These are phyloP conservation scores for Xylaria sp. DNA, from an alignment of 2,329 filamentous ascomycete species.

Conservation along the genomic window DNA sequence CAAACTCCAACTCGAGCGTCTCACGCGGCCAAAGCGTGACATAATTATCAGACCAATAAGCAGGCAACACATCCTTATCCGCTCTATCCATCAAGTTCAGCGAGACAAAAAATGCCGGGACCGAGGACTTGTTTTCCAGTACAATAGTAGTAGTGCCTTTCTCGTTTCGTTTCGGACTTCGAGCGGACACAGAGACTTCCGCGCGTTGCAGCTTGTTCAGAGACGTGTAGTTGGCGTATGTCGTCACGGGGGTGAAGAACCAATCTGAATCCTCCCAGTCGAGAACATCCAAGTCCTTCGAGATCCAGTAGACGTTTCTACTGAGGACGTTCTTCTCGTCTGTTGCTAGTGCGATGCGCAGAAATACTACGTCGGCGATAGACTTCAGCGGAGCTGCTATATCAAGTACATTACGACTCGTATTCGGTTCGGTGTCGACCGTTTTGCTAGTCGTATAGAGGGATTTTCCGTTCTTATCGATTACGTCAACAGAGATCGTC, in stretches of 20 bases:
- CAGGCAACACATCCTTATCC: conserved; percentile 60
- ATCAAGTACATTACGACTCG: conserved; percentile 52
- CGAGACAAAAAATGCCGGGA: conserved; percentile 69
- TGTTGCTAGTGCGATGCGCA: conserved; percentile 61
- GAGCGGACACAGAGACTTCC: conserved; percentile 49
- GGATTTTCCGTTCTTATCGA: conserved; percentile 59
- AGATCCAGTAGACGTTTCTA: conserved; percentile 71
- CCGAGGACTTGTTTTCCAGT: conserved; percentile 62
- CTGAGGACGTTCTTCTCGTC: conserved; percentile 54
- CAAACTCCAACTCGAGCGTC: conserved; percentile 55
- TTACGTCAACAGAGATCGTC: conserved; percentile 60
- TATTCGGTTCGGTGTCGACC: conserved; percentile 57
- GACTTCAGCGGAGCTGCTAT: conserved; percentile 50
- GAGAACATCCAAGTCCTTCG: conserved; percentile 58
- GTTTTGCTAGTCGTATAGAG: conserved; percentile 52
- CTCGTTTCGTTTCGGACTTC: conserved; percentile 10
- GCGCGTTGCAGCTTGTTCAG: conserved; percentile 56
- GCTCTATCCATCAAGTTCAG: conserved; percentile 60
- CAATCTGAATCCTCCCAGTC: conserved; percentile 68
- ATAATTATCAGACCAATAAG: conserved; percentile 72
- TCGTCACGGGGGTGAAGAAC: conserved; percentile 67
- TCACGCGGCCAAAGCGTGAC: conserved; percentile 70
- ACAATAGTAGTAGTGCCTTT: conserved; percentile 46
- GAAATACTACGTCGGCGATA: conserved; percentile 58
- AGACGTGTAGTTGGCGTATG: conserved; percentile 61